phyloP scores from a whole-genome alignment of 2,329 filamentous ascomycete species.

The Trichoderma polysporum region DNA sequence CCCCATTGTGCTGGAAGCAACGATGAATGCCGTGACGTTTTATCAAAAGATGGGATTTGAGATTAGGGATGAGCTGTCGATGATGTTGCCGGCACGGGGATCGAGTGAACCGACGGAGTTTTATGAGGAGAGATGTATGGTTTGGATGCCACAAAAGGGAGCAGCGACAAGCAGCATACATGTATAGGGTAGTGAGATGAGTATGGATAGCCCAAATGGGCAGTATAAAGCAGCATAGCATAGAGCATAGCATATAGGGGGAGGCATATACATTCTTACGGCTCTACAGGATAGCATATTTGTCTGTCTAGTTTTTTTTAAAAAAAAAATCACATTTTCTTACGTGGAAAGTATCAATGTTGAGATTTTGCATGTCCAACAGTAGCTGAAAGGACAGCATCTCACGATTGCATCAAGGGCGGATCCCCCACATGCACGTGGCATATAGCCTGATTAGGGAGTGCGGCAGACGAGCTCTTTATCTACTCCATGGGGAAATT shows the following conservation, averaged over 20 bases:
- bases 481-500: conserved; percentile 9
- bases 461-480: not conserved
- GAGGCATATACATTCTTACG: not conserved
- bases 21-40: conserved; percentile 38
- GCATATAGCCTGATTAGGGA: conserved; percentile 22
- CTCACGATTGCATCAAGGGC: conserved; percentile 17
- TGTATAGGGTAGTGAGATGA: not conserved
- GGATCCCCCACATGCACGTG: conserved; percentile 21
- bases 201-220: not conserved
- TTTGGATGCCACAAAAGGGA: conserved; percentile 28
- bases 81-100: conserved; percentile 36
- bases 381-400: not conserved
- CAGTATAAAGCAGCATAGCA: not conserved
- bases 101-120: conserved; percentile 32
- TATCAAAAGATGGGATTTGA: conserved; percentile 41
- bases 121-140: conserved; percentile 38
- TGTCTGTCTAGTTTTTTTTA: not conserved
- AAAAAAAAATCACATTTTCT: not conserved
- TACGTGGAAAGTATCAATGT: not conserved
- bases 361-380: not conserved
- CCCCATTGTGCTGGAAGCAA: conserved; percentile 41
- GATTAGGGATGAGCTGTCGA: conserved; percentile 33
- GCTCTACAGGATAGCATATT: not conserved
- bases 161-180: not conserved
- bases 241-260: not conserved